Evolutionary conservation across 2,329 filamentous ascomycete species (phyloP).

Genomic region (Neocucurbitaria cava): DNA sequence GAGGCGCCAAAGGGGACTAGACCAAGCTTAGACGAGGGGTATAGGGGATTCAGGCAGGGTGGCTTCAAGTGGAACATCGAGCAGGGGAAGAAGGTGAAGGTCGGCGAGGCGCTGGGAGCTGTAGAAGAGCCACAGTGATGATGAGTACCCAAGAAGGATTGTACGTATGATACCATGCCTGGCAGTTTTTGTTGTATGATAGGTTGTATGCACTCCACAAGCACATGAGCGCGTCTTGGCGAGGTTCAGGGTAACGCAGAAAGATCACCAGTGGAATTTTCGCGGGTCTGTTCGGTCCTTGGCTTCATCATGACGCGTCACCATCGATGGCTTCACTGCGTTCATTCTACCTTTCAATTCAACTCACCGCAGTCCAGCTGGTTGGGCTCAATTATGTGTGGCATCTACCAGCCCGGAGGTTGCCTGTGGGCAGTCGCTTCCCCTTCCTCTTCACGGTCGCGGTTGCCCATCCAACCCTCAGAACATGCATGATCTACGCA

Average conservation of each 20-base stretch:
- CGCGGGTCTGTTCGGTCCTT: not conserved
- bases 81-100: slow-evolving; percentile 85
- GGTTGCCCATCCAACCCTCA: not conserved
- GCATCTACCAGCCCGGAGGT: not conserved
- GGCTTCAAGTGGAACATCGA: slow-evolving; percentile 89
- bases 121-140: slow-evolving; percentile 61
- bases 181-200: slow-evolving; percentile 2
- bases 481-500: not conserved
- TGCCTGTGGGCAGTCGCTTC: not conserved
- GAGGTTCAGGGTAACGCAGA: not conserved
- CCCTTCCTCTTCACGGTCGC: not conserved
- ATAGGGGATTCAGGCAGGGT: slow-evolving; percentile 60
- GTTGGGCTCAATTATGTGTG: not conserved
- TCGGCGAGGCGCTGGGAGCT: slow-evolving; percentile 84
- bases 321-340: not conserved
- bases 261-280: not conserved
- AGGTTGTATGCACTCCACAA: not conserved
- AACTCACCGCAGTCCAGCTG: not conserved
- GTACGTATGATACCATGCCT: not conserved
- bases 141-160: not conserved
- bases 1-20: slow-evolving; percentile 78
- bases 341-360: not conserved
- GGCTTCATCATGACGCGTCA: not conserved
- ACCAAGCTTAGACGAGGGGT: slow-evolving; percentile 65
- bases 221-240: slow-evolving; percentile 1